Evolutionary conservation across 306 rosid species (phyloP).

Genomic region (Canavalia gladiata): DNA sequence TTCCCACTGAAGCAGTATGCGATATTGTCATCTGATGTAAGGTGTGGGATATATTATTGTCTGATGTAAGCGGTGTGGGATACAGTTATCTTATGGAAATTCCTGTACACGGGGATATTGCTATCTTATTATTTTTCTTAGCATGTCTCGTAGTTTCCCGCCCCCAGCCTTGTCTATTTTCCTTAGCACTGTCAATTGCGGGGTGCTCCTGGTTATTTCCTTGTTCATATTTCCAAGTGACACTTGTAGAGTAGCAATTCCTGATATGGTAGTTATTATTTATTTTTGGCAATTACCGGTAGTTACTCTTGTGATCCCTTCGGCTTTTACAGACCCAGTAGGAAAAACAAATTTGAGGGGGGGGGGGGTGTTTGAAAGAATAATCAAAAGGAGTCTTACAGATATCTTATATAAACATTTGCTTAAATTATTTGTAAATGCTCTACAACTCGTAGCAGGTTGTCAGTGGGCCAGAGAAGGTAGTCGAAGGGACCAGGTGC

Average conservation of each 20-base stretch:
- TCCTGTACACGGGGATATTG: too few relatives aligned
- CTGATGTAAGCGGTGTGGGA: neutral
- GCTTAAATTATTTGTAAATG: slow-evolving; percentile 43
- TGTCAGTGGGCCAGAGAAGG: slow-evolving; percentile 56
- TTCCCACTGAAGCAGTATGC: neutral
- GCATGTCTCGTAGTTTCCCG: slow-evolving; percentile 2
- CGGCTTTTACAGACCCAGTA: slow-evolving; percentile 28
- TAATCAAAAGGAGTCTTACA: neutral
- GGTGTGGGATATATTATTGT: too few relatives aligned
- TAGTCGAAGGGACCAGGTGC: slow-evolving; percentile 45
- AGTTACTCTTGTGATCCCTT: slow-evolving; percentile 54
- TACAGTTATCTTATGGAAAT: neutral
- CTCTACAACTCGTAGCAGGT: slow-evolving; percentile 51
- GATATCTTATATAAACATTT: slow-evolving; percentile 33
- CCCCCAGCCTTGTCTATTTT: slow-evolving; percentile 15
- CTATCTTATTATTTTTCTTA: slow-evolving; percentile 26
- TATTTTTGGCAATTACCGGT: neutral
- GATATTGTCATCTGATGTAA: neutral
- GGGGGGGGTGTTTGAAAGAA: neutral
- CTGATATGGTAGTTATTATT: neutral
- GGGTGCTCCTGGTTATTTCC: slow-evolving; percentile 33
- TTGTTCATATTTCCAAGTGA: slow-evolving; percentile 43
- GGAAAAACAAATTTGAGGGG: neutral
- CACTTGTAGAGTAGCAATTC: slow-evolving; percentile 16
- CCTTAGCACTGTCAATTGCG: neutral